Percentiles rank a stretch among this genome's conserved stretches.
Evolutionary conservation across 2,329 filamentous ascomycete species (phyloP).

Genomic region (Exutisphaerella laricina): DNA sequence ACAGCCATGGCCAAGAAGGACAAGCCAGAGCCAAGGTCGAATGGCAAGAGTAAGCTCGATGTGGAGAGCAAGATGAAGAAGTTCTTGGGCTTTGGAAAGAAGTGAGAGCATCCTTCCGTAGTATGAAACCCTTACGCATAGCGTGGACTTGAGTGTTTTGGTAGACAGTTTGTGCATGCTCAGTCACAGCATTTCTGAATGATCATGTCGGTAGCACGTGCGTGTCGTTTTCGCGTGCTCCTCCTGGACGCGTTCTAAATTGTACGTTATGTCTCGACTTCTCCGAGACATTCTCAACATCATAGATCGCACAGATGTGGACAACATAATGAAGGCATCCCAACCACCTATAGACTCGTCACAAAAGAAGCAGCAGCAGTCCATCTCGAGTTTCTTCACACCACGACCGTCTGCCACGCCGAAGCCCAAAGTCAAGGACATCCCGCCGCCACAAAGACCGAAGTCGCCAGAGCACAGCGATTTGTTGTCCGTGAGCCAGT

Average conservation of each 20-base stretch:
- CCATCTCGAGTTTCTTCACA: slow-evolving; percentile 56
- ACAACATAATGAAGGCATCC: slow-evolving; percentile 1
- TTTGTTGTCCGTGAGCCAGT: slow-evolving; percentile 29
- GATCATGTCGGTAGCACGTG: no score
- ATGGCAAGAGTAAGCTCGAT: slow-evolving; percentile 33
- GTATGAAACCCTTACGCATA: no score
- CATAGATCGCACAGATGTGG: not conserved
- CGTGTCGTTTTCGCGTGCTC: no score
- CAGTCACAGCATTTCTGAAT: no score
- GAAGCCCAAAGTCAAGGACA: slow-evolving; percentile 15
- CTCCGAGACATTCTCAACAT: not conserved
- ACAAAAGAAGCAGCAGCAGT: slow-evolving; percentile 71
- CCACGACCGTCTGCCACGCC: slow-evolving; percentile 25
- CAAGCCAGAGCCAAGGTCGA: slow-evolving; percentile 8
- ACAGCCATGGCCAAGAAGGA: slow-evolving; percentile 29
- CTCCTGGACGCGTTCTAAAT: not conserved
- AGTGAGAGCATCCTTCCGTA: no score
- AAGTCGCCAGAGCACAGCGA: slow-evolving; percentile 8
- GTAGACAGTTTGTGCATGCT: no score
- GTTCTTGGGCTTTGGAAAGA: slow-evolving; percentile 68
- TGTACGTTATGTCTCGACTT: not conserved
- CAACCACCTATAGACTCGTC: slow-evolving; percentile 22
- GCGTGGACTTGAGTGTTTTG: no score
- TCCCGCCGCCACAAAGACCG: slow-evolving; percentile 2
- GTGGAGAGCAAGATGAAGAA: slow-evolving; percentile 54